A percentile compares a stretch with the other conserved stretches of the same genome.
These are phyloP conservation scores for Yamadazyma epiphylla DNA, from an alignment of 1,139 yeast genomes.

Conservation along the genomic window DNA sequence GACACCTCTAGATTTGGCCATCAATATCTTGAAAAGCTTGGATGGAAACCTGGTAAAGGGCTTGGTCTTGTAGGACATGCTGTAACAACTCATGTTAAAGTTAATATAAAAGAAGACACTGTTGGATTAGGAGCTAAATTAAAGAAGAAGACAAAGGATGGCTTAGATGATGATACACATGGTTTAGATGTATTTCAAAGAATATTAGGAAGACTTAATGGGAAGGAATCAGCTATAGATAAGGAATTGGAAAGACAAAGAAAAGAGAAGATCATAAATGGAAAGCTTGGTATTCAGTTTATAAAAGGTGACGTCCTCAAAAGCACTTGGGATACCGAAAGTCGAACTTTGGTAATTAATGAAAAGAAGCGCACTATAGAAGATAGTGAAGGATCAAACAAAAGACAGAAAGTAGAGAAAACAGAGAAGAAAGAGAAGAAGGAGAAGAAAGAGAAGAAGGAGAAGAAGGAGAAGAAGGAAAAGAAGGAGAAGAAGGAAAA, in stretches of 20 bases:
- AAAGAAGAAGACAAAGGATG: conserved; percentile 50
- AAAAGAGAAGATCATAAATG: conserved; percentile 63
- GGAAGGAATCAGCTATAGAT: conserved; percentile 58
- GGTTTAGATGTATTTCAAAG: conserved; percentile 94
- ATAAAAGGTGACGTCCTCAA: conserved; percentile 78
- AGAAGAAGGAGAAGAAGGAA: conserved; percentile 9
- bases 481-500: conserved; percentile 16
- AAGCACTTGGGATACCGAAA: conserved; percentile 80
- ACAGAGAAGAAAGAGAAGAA: conserved; percentile 19
- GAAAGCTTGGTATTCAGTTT: conserved; percentile 85
- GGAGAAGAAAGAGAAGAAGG: conserved; percentile 18
- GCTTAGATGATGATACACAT: conserved; percentile 72
- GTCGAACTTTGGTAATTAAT: conserved; percentile 28
- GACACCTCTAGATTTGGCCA: conserved; percentile 85
- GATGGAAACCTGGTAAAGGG: conserved; percentile 93
- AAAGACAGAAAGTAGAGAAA: conserved; percentile 20
- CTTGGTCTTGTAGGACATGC: conserved; percentile 69
- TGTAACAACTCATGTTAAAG: conserved; percentile 77
- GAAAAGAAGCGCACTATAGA: conserved; percentile 10
- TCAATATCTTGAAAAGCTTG: conserved; percentile 72
- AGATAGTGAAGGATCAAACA: conserved; percentile 17
- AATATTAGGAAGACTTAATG: conserved; percentile 80
- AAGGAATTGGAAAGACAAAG: conserved; percentile 64
- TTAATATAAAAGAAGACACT: conserved; percentile 74
- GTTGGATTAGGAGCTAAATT: conserved; percentile 83